Evolutionary conservation across 1,284 basidiomycete genomes (phyloP), one percentile per base, ranked within the genome.

Genomic region (Cutaneotrichosporon daszewskae): DNA sequence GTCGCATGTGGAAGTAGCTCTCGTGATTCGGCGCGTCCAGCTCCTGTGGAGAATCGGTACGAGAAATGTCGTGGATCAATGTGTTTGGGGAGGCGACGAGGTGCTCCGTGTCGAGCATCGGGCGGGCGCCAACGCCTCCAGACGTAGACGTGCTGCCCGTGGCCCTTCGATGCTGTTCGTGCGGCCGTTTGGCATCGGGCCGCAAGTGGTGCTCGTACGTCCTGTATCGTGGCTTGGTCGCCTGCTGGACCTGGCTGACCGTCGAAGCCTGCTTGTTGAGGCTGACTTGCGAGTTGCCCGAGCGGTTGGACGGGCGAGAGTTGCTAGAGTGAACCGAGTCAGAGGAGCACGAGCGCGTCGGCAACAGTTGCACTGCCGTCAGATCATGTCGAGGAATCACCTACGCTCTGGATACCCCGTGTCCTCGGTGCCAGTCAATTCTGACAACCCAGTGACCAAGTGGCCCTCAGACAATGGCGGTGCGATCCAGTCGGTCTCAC

Each of bases 381-480:
- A 47, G 37, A 9, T 18, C n/a, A 6, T 37, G 10, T 11, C 6
- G 6, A 8, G 17, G 4, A 33, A 22, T 1, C 13, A 51, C 61
- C 48, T 49, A 63, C 59, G 47, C 37, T 64, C 61, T 24, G 31
- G 24, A 22, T 38, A 38, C 14, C 22, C 3, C 10, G 10, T 10
- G n/a, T 35, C 32, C 6, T 43, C 40, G 4, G 39, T 34, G 10
- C 53, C 54, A 12, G 58, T 49, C 4, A 67, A 45, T 37, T 64
- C 59, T 3, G 37, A 34, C 16, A 64, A 51, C 3, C 56, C 58
- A 12, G 55, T 53, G 1, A 64, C 57, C 33, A 61, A 55, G 48
- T 69, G 66, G 7, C 66, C 66, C 40, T 64, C 64, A 12, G 49
- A 38, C 50, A 69, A 48, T 11, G 59, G 59, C 19, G 66, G 66